A percentile compares a stretch with the other conserved stretches of the same genome.
These are phyloP conservation scores for Fagopyrum tataricum DNA, from an alignment of 148 eudicot species.

Conservation along the genomic window DNA sequence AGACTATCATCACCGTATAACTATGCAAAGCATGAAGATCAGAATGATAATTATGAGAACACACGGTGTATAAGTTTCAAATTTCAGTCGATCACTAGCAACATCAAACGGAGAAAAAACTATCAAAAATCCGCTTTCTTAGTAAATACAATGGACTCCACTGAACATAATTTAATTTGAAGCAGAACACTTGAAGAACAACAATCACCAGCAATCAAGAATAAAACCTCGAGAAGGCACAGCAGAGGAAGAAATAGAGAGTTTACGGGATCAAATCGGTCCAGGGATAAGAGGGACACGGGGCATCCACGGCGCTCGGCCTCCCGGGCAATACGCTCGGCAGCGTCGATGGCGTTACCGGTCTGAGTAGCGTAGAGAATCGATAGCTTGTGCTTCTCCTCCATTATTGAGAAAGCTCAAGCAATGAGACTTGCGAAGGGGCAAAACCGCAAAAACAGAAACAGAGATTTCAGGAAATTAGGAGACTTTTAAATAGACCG, in stretches of 20 bases:
- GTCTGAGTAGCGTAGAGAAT: conserved; percentile 71
- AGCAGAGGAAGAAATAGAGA: neutral
- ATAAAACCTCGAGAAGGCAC: neutral
- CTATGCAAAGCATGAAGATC: neutral
- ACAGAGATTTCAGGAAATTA: neutral
- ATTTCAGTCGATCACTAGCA: neutral
- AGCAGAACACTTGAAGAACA: neutral
- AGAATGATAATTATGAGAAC: neutral
- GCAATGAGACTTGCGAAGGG: neutral
- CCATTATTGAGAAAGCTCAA: conserved; percentile 28
- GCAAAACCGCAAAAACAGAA: neutral
- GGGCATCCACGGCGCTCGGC: conserved; percentile 74
- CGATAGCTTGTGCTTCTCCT: conserved; percentile 40
- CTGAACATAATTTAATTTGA: neutral
- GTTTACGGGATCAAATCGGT: conserved; percentile 64
- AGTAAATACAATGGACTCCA: neutral
- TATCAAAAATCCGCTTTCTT: neutral
- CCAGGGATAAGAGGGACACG: conserved; percentile 45
- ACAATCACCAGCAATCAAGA: neutral
- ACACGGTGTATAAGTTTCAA: neutral
- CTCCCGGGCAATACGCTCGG: conserved; percentile 75
- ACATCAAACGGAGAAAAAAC: neutral
- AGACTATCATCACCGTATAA: neutral
- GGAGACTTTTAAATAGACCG: too few relatives aligned
- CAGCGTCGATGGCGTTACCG: conserved; percentile 81